phyloP scores from a whole-genome alignment of 2,329 filamentous ascomycete species.

The Colletotrichum musicola region DNA sequence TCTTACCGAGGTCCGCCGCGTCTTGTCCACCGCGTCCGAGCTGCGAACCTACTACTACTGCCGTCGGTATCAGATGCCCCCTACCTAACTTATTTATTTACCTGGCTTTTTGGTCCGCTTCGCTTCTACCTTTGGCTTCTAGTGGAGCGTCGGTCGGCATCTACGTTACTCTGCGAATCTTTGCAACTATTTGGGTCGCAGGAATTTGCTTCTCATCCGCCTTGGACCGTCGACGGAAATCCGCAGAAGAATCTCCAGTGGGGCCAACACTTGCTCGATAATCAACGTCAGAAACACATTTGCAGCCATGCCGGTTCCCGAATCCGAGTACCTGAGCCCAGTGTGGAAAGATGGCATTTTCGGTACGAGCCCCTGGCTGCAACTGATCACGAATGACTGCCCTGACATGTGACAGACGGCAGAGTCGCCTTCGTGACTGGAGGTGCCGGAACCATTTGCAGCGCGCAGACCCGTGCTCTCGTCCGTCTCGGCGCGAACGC shows the following conservation, averaged over 20 bases:
- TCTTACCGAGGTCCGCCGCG: slow-evolving; percentile 36
- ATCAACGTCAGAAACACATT: not conserved
- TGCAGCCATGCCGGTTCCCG: slow-evolving; percentile 73
- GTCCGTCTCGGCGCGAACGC: slow-evolving; percentile 93
- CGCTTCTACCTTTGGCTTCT: slow-evolving; percentile 6
- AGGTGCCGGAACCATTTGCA: slow-evolving; percentile 93
- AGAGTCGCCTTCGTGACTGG: slow-evolving; percentile 97
- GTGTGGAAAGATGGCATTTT: slow-evolving; percentile 92
- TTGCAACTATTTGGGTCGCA: slow-evolving; percentile 13
- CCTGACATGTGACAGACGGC: slow-evolving; percentile 66
- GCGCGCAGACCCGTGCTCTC: slow-evolving; percentile 90
- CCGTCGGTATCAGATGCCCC: slow-evolving; percentile 11
- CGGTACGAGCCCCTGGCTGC: slow-evolving; percentile 61
- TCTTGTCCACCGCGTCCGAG: slow-evolving; percentile 8
- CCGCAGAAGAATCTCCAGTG: too few relatives aligned
- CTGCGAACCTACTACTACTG: slow-evolving; percentile 8
- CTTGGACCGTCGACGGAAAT: not conserved
- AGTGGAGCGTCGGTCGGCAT: slow-evolving; percentile 9
- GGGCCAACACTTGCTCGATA: not conserved
- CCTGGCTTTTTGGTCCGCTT: not conserved
- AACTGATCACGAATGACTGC: slow-evolving; percentile 23
- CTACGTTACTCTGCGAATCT: not conserved
- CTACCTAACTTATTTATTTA: not conserved
- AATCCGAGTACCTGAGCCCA: slow-evolving; percentile 81
- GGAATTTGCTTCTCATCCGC: not conserved